These are phyloP conservation scores for Stereum hirsutum DNA, from an alignment of 1,284 basidiomycete genomes.

Conservation along the genomic window DNA sequence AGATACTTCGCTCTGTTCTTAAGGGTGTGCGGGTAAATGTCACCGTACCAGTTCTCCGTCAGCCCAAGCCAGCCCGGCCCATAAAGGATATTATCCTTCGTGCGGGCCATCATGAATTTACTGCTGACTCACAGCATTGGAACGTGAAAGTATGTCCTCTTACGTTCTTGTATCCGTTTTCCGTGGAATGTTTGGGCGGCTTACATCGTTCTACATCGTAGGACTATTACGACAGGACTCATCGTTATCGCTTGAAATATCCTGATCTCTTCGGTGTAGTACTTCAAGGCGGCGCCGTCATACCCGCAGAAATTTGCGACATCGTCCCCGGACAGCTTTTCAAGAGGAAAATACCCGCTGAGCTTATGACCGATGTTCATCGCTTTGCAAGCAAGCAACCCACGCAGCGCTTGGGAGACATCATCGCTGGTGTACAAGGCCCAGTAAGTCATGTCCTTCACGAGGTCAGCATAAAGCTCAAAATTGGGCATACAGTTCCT, in stretches of 20 bases:
- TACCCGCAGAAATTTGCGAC: slow-evolving; percentile 40
- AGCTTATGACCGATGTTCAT: slow-evolving; percentile 28
- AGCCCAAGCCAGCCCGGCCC: too few species aligned
- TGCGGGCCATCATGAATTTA: too few species aligned
- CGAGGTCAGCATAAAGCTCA: not conserved
- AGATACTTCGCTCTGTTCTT: too few species aligned
- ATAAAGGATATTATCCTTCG: too few species aligned
- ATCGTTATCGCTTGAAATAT: slow-evolving; percentile 14
- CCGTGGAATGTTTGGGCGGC: too few species aligned
- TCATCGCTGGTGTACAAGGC: slow-evolving; percentile 22
- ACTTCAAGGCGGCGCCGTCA: slow-evolving; percentile 20
- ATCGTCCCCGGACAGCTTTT: slow-evolving; percentile 38
- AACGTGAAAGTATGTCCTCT: too few species aligned
- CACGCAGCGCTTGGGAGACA: slow-evolving; percentile 22
- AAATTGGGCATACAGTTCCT: slow-evolving; percentile 11
- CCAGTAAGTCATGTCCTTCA: slow-evolving; percentile 11
- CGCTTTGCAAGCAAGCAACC: slow-evolving; percentile 34
- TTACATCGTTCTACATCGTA: too few species aligned
- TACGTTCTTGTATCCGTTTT: too few species aligned
- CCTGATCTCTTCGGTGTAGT: slow-evolving; percentile 26
- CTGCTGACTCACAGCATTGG: too few species aligned
- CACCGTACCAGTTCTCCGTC: too few species aligned
- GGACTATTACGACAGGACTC: not conserved
- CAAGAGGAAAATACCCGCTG: slow-evolving; percentile 32
- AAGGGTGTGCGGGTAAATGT: too few species aligned